Evolutionary conservation across 306 rosid species (phyloP), one percentile per base, ranked within the genome.

Genomic region (Cicer arietinum): DNA sequence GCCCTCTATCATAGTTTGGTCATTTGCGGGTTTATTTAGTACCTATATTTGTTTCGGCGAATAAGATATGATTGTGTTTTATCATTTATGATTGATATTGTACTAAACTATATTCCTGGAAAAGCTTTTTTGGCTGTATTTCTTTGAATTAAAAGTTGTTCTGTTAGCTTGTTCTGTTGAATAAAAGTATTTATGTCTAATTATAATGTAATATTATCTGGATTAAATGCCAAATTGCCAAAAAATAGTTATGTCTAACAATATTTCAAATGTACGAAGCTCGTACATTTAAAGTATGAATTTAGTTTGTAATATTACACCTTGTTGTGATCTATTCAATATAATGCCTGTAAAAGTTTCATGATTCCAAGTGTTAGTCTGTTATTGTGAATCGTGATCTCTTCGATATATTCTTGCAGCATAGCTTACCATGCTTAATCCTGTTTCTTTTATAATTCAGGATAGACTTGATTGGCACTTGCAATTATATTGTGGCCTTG

Each of bases 301-400:
- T 30, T 12, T 57, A 22, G 63, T 59, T 59, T 2, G 5, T 11
- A 59, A 59, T 59, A 6, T 59, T 30, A 30, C 17, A 30, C 66
- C 42, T 59, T 40, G n/a, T 59, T 40, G 63, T 78, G 74, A 68
- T 61, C 41, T 52, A 35, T 37, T 14, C 59, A 62, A 25, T 78
- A 22, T 46, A 22, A 40, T 69, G 66, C 75, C 46, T 74, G 52
- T 61, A 20, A 52, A 50, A 18, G 10, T 79, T 75, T 71, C 73
- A 40, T 44, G 69, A 61, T 39, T 65, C 70, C 57, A 14, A 37
- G 3, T 54, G 47, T 12, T 74, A 10, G 20, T 79, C 43, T 79
- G 45, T 71, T 65, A 35, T 75, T 64, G 46, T 71, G 64, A 64
- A 35, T 75, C 56, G 46, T 71, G 64, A 64, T 79, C 46, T 56